Evolutionary conservation across 1,139 yeast genomes (phyloP), one percentile per base, ranked within the genome.

Genomic region (Yamadazyma siamensis): DNA sequence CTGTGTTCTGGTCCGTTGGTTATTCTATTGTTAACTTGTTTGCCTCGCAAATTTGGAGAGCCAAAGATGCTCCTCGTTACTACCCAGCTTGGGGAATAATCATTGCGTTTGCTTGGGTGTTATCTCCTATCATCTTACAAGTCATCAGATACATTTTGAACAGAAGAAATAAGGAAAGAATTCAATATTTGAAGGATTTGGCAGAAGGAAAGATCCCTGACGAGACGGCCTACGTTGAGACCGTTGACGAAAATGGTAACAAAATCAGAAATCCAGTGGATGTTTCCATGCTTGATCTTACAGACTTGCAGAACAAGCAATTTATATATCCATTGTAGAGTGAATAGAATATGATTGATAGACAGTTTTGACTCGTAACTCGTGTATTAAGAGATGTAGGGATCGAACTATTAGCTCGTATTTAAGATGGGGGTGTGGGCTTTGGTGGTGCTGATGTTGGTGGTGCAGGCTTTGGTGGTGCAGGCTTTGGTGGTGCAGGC

Each of bases 31-130:
- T 49, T 18, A 52, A 52, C 26, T 45, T 51, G 15, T 41, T 52
- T 12, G 43, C 54, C 13, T 52, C 55, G 5, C 55, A 50, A 31
- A 29, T 50, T 6, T 50, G 55, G 55, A 49, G 41, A 33, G 39
- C 35, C 6, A 40, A 33, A 18, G 45, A 48, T 29, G 43, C 46
- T 6, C 50, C 50, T 13, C 30, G 50, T 12, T 50, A 45, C 23
- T 37, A 42, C 35, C 43, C 57, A 3, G 52, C 54, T 5, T 50
- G 54, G 54, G 32, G 40, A n/a, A 43, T 47, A 10, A 51, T 45
- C 23, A 47, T 50, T 18, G 47, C 39, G 13, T 36, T 44, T 17
- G 36, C 46, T 23, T 50, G 47, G 38, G 29, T 35, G 14, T 27
- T 34, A 5, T 39, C 52, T 6, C 52, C 54, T 3, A 35, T 38